phyloP scores from a whole-genome alignment of 179 eudicot species.

The Dionaea muscipula region DNA sequence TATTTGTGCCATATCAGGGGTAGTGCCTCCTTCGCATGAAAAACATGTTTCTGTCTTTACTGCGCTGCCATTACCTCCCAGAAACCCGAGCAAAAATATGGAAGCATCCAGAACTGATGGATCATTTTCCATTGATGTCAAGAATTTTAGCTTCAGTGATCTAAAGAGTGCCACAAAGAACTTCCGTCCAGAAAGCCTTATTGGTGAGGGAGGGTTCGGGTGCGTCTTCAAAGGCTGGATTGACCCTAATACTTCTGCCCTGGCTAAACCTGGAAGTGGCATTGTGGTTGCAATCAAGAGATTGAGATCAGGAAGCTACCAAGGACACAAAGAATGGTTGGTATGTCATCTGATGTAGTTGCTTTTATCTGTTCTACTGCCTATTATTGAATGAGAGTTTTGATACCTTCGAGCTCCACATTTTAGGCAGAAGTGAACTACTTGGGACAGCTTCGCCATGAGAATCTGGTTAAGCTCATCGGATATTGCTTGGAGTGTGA shows the following conservation, averaged over 20 bases:
- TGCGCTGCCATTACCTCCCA: conserved; percentile 8
- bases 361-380: background rate
- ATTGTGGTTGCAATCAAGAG: conserved; percentile 39
- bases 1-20: conserved; percentile 7
- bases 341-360: too few species aligned
- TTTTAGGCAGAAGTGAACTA: conserved; percentile 50
- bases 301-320: conserved; percentile 38
- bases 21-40: conserved; percentile 6
- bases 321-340: conserved; percentile 61
- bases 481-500: conserved; percentile 49
- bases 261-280: conserved; percentile 42
- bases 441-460: conserved; percentile 43
- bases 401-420: too few species aligned
- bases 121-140: conserved; percentile 20
- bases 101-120: conserved; percentile 12
- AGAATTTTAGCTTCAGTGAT: conserved; percentile 37
- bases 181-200: conserved; percentile 33
- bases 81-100: conserved; percentile 8
- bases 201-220: conserved; percentile 66
- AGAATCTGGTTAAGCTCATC: conserved; percentile 47
- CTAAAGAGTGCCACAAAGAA: conserved; percentile 44
- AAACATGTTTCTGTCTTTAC: conserved; percentile 9
- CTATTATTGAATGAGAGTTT: background rate
- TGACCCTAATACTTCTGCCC: conserved; percentile 25
- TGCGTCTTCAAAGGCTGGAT: conserved; percentile 51